Evolutionary conservation across 768 basidiomycete species (phyloP).

Genomic region (Cyathus striatus): DNA sequence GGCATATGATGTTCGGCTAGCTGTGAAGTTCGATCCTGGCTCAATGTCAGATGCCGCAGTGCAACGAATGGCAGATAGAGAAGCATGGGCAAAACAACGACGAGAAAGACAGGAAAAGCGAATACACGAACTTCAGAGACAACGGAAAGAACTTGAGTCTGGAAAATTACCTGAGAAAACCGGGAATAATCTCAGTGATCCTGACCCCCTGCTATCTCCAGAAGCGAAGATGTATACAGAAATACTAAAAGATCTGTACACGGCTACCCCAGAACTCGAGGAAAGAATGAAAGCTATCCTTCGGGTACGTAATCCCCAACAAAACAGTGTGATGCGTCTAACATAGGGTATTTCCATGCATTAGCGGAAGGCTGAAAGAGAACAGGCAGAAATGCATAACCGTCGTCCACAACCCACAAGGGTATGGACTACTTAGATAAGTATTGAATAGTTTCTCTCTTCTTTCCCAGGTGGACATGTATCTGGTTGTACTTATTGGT

Average conservation of each 20-base stretch:
- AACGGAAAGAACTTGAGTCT: constrained; percentile 19
- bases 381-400: constrained; percentile 14
- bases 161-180: constrained; percentile 30
- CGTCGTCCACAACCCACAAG: constrained; percentile 8
- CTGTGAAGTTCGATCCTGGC: constrained; percentile 18
- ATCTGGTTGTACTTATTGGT: constrained; percentile 2
- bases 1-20: constrained; percentile 44
- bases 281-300: constrained; percentile 45
- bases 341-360: too few species aligned
- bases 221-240: constrained; percentile 39
- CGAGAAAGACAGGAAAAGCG: constrained; percentile 45
- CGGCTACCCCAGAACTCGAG: constrained; percentile 59
- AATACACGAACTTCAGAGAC: constrained; percentile 35
- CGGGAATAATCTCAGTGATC: too few species aligned
- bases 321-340: too few species aligned
- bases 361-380: constrained; percentile 26
- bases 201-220: constrained; percentile 25
- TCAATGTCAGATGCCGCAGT: constrained; percentile 33
- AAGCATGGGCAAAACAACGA: constrained; percentile 48
- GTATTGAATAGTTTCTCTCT: background rate
- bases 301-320: constrained; percentile 47
- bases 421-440: constrained; percentile 6
- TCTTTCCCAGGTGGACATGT: background rate
- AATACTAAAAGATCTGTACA: constrained; percentile 50
- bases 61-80: constrained; percentile 41